Evolutionary conservation across 805 yeast species (phyloP).

Genomic region (Candida wancherniae): DNA sequence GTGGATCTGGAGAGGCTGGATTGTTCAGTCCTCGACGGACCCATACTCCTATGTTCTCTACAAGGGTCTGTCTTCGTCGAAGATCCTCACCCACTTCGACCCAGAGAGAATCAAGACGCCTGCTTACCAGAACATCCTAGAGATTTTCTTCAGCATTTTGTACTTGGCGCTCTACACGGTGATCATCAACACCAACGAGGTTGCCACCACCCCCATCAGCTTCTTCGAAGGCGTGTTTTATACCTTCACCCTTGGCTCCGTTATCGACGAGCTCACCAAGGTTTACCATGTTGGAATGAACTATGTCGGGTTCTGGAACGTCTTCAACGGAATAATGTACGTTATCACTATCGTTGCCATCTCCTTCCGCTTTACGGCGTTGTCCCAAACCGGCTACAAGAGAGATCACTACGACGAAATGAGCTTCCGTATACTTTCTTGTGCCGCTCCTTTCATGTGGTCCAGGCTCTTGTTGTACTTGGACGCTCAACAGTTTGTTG

Average conservation of each 20-base stretch:
- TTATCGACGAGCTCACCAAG: conserved; percentile 65
- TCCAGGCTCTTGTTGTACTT: conserved; percentile 67
- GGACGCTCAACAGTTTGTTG: conserved; percentile 78
- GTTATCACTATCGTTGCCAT: conserved; percentile 49
- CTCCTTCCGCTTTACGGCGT: conserved; percentile 46
- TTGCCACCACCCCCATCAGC: conserved; percentile 28
- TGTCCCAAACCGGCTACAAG: conserved; percentile 19
- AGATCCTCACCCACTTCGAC: conserved; percentile 60
- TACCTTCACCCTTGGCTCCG: conserved; percentile 60
- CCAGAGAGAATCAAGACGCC: conserved; percentile 87
- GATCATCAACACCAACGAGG: conserved; percentile 56
- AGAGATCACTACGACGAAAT: conserved; percentile 44
- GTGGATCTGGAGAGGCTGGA: conserved; percentile 95
- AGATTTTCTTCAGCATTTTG: conserved; percentile 59
- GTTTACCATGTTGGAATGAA: conserved; percentile 70
- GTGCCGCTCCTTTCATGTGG: conserved; percentile 88
- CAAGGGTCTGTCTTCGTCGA: conserved; percentile 51
- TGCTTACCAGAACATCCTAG: conserved; percentile 69
- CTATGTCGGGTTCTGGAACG: conserved; percentile 75
- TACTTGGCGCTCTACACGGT: conserved; percentile 60
- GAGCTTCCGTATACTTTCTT: conserved; percentile 65
- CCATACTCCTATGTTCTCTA: conserved; percentile 67
- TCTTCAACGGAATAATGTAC: conserved; percentile 70
- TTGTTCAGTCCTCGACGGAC: conserved; percentile 65
- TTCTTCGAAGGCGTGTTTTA: conserved; percentile 54